Evolutionary conservation across 257 asterid genomes (phyloP), one percentile per base, ranked within the genome.

Genomic region (Rauvolfia tetraphylla): DNA sequence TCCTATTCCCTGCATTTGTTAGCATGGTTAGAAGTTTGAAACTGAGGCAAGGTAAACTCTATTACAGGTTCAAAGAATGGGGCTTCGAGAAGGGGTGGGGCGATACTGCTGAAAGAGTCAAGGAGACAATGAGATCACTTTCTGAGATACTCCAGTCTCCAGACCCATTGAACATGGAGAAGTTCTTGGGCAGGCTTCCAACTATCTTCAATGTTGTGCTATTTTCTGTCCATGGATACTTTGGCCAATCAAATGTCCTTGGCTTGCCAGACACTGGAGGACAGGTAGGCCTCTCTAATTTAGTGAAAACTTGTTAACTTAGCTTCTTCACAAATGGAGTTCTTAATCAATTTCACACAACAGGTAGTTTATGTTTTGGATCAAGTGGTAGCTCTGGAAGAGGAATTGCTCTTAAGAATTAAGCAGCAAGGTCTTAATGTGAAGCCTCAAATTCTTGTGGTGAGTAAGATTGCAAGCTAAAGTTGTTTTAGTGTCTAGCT

Each of bases 261-360:
- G 97, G 98, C 75, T 82, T 94, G 84, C 98, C 98, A 12, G 98
- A 94, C 85, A 94, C 97, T 6, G 97, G 98, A 66, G 98, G 97
- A 17, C 98, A 94, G 96, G 98, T 93, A 72, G 17, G 41, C 25
- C 41, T 14, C 58, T 39, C 58, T 18, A 76, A 33, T 59, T 67
- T 27, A 42, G n/a, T 10, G 63, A 68, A 53, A 49, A 34, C 29
- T 59, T 39, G 42, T 18, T 0, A 14, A 42, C 29, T 20, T 70
- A 58, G 23, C 34, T 1, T 29, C 12, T 39, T 3, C 23, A 20
- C 36, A 31, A 71, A 22, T 39, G 38, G 20, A 59, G 46, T 57
- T 71, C 65, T 56, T 23, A 73, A 39, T 73, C 59, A 53, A 7
- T 70, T 8, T 48, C 44, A 31, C 41, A 46, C 22, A 77, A 74